A percentile compares a stretch with the other conserved stretches of the same genome.
Conservation (phyloP, 106 monocot genomes). For the Chionographis japonica region DNA sequence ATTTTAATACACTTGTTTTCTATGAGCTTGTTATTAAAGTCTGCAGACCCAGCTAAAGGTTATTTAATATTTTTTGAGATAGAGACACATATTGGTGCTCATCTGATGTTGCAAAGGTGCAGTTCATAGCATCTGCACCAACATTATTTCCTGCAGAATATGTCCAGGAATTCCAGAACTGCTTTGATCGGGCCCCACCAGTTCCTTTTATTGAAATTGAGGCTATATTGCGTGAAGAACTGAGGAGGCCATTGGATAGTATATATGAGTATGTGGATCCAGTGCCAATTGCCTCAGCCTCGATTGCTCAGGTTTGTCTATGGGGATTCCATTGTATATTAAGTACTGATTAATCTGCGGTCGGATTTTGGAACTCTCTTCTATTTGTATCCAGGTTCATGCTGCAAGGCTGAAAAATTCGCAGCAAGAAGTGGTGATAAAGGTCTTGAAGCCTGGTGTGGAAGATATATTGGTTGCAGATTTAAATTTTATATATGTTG, state of each 20-base stretch:
- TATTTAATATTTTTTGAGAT: background rate
- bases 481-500: slow-evolving; percentile 88
- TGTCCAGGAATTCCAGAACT: slow-evolving; percentile 89
- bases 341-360: background rate
- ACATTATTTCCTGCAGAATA: slow-evolving; percentile 94
- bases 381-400: slow-evolving; percentile 63
- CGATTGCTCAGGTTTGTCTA: slow-evolving; percentile 79
- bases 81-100: background rate
- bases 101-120: slow-evolving; percentile 34
- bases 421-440: slow-evolving; percentile 88
- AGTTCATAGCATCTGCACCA: slow-evolving; percentile 98
- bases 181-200: slow-evolving; percentile 88
- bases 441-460: slow-evolving; percentile 91
- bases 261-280: slow-evolving; percentile 92
- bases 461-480: slow-evolving; percentile 92
- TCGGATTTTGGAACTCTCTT: slow-evolving; percentile 1
- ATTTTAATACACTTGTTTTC: too few species aligned
- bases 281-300: slow-evolving; percentile 91
- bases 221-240: slow-evolving; percentile 60
- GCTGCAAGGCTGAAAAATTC: slow-evolving; percentile 81
- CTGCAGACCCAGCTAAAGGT: background rate
- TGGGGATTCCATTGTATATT: background rate
- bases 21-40: too few species aligned
- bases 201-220: slow-evolving; percentile 87
- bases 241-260: slow-evolving; percentile 73